Evolutionary conservation across 2,329 filamentous ascomycete genomes (phyloP).

Genomic region (Diaporthe batatas): DNA sequence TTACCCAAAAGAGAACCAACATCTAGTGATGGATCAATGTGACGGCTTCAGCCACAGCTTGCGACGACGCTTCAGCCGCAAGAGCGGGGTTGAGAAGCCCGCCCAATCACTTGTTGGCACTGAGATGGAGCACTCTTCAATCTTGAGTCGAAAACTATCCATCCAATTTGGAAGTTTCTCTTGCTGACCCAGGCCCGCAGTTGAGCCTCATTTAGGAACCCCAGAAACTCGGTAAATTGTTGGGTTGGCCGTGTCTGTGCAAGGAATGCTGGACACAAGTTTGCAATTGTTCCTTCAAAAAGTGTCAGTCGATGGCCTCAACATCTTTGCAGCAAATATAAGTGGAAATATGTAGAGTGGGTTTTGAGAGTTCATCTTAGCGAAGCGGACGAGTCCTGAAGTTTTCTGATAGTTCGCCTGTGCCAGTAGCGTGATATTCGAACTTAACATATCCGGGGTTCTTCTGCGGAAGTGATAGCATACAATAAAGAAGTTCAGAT

Average conservation of each 20-base stretch:
- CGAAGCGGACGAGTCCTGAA: neutral
- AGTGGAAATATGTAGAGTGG: too few relatives aligned
- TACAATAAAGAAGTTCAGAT: too few relatives aligned
- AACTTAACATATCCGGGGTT: too few relatives aligned
- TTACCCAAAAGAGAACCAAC: slow-evolving; percentile 15
- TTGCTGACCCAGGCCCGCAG: neutral
- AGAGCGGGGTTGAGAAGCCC: neutral
- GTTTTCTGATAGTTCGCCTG: neutral
- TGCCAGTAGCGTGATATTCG: too few relatives aligned
- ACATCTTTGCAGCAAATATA: too few relatives aligned
- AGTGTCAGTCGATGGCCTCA: neutral
- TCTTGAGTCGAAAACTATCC: neutral
- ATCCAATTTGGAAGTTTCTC: neutral
- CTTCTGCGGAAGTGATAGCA: too few relatives aligned
- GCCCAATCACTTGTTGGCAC: neutral
- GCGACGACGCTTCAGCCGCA: slow-evolving; percentile 1
- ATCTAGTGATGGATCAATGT: neutral
- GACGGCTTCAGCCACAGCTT: slow-evolving; percentile 22
- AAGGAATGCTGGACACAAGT: neutral
- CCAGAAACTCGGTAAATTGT: too few relatives aligned
- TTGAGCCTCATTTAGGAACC: neutral
- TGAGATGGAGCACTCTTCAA: neutral
- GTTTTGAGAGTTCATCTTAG: too few relatives aligned
- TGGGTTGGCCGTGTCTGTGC: neutral
- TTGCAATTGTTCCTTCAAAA: neutral